phyloP scores from a whole-genome alignment of 306 rosid species.

The Clitoria ternatea region DNA sequence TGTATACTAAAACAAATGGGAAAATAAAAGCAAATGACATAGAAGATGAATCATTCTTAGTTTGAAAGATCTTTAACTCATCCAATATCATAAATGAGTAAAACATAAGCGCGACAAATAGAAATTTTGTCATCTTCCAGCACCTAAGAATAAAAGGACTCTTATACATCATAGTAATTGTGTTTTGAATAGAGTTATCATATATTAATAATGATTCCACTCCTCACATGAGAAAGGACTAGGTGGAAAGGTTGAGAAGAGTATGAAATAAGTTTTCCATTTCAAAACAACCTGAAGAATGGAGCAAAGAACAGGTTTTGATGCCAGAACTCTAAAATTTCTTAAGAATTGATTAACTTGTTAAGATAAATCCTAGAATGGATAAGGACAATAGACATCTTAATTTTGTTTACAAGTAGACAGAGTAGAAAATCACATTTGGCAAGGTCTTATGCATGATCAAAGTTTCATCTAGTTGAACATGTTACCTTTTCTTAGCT shows the following conservation, averaged over 20 bases:
- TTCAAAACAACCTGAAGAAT: background rate
- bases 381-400: background rate
- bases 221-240: too few species aligned
- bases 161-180: too few species aligned
- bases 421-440: too few species aligned
- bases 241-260: too few species aligned
- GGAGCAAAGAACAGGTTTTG: too few species aligned
- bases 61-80: background rate
- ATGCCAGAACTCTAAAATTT: background rate
- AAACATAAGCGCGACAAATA: background rate
- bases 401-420: background rate
- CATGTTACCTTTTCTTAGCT: constrained; percentile 64
- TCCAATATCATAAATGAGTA: background rate
- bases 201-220: too few species aligned
- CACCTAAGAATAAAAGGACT: background rate
- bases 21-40: background rate
- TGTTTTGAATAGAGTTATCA: too few species aligned
- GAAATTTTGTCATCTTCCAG: background rate
- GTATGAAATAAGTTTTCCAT: background rate
- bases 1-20: background rate
- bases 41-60: background rate
- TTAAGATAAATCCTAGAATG: background rate
- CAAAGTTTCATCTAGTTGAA: constrained; percentile 2
- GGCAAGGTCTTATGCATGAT: constrained; percentile 10
- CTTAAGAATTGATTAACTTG: background rate